phyloP scores from a whole-genome alignment of 345 rosid genomes.

The Camelina sativa region DNA sequence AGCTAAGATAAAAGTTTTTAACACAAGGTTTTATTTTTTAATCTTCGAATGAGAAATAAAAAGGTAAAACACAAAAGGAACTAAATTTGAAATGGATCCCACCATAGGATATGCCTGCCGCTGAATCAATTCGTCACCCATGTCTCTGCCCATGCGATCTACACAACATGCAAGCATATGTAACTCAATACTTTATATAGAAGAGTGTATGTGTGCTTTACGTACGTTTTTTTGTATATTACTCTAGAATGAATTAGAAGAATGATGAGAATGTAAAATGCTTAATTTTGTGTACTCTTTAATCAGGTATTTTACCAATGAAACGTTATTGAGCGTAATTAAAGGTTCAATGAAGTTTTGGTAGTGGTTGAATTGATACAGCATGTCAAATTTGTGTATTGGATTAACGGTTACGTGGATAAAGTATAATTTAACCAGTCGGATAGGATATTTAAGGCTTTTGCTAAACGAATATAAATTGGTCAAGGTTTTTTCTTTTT shows the following conservation, averaged over 20 bases:
- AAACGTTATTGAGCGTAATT: background rate
- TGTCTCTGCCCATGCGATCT: conserved; percentile 30
- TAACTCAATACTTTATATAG: too few relatives aligned
- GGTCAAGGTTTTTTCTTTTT: background rate
- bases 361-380: too few relatives aligned
- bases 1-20: conserved; percentile 19
- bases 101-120: conserved; percentile 13
- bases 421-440: background rate
- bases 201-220: too few relatives aligned
- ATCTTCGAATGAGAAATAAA: background rate
- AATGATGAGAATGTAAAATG: background rate
- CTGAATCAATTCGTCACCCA: conserved; percentile 30
- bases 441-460: background rate
- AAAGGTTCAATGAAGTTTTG: background rate
- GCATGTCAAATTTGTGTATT: background rate
- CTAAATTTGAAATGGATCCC: conserved; percentile 28
- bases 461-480: background rate
- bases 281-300: too few relatives aligned
- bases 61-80: conserved; percentile 13
- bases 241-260: background rate
- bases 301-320: too few relatives aligned
- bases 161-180: conserved; percentile 3
- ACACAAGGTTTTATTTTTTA: background rate
- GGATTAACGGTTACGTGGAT: conserved; percentile 2
- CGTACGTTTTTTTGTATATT: too few relatives aligned